These are phyloP conservation scores for Capsicum chinense DNA, from an alignment of 257 asterid species.

Conservation along the genomic window DNA sequence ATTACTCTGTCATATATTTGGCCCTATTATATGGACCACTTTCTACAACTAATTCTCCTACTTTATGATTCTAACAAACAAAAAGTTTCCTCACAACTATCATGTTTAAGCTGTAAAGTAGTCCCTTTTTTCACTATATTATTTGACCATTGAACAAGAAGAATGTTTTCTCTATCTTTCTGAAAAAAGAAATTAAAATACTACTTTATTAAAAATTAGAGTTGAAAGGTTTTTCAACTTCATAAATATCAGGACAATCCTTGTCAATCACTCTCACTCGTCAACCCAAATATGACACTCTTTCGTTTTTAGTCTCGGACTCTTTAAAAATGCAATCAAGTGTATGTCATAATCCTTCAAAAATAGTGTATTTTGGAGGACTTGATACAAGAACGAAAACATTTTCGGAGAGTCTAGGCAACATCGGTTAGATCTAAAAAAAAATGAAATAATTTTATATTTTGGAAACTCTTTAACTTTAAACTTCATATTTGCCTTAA, in stretches of 20 bases:
- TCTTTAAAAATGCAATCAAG: neutral
- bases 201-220: neutral
- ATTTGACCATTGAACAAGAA: neutral
- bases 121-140: neutral
- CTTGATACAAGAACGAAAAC: neutral
- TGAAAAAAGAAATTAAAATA: neutral
- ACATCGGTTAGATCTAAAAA: neutral
- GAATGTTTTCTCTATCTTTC: constrained; percentile 3
- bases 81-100: neutral
- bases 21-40: constrained; percentile 20
- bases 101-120: constrained; percentile 15
- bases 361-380: neutral
- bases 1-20: constrained; percentile 26
- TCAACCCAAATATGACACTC: neutral
- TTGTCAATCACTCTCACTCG: neutral
- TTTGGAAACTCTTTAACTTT: neutral
- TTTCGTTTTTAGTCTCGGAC: neutral
- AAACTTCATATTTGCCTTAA: neutral
- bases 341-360: neutral
- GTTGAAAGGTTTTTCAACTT: neutral
- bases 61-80: constrained; percentile 15
- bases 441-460: neutral
- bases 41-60: neutral
- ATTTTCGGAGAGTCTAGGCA: neutral
- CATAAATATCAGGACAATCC: neutral